Conservation (phyloP, 495 filamentous ascomycete genomes). For the Hypoxylon fuscum region DNA sequence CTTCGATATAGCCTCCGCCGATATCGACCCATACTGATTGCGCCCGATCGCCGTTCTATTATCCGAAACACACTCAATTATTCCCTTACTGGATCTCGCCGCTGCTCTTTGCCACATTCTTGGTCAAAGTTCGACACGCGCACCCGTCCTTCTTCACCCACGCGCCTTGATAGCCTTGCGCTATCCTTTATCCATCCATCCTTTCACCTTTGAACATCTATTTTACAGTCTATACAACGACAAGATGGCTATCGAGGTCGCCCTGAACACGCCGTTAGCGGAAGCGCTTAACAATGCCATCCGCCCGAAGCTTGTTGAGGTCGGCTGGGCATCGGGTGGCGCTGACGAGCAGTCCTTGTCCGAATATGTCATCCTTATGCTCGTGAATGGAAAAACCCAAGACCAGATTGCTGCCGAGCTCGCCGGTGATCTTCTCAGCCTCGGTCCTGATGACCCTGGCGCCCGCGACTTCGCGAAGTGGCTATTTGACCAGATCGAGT, state of each 20-base stretch:
- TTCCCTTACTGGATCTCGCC: not conserved
- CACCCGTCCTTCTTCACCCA: constrained; percentile 4
- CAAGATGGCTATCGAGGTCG: constrained; percentile 77
- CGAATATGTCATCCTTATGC: constrained; percentile 97
- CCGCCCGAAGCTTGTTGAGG: constrained; percentile 93
- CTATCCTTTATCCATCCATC: constrained; percentile 12
- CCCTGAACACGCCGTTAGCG: constrained; percentile 79
- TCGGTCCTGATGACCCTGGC: constrained; percentile 83
- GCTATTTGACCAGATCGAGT: constrained; percentile 85
- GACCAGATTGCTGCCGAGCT: constrained; percentile 89
- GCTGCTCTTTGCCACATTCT: constrained; percentile 32
- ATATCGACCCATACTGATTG: not conserved
- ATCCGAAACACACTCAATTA: not conserved
- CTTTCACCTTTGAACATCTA: not conserved
- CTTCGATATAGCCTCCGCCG: not conserved
- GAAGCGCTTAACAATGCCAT: constrained; percentile 80
- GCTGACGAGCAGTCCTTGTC: constrained; percentile 84
- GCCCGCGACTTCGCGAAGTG: constrained; percentile 86
- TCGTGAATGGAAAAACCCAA: constrained; percentile 91
- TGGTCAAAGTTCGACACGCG: constrained; percentile 23
- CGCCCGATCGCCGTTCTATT: not conserved
- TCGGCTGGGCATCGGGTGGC: constrained; percentile 85
- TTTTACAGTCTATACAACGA: not conserved
- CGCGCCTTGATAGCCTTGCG: constrained; percentile 3
- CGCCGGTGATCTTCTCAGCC: constrained; percentile 83